Conservation (phyloP, 108 stramenopile species). For the Nitzschia sp. region DNA sequence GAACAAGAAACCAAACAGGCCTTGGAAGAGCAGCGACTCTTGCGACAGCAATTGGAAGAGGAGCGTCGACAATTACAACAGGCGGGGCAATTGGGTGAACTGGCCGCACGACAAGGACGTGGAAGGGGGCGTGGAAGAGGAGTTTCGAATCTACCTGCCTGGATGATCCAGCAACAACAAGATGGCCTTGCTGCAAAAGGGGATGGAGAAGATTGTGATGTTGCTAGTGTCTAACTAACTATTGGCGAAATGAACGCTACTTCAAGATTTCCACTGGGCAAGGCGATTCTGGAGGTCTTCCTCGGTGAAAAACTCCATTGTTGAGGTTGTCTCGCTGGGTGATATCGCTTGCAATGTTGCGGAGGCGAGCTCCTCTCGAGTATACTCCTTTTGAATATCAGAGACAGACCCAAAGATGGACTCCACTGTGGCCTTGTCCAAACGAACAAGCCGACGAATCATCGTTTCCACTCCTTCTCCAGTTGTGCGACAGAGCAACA, state of each 20-base stretch:
- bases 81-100: not conserved
- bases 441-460: conserved; percentile 7
- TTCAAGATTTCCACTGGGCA: too few species aligned
- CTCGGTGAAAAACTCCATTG: too few species aligned
- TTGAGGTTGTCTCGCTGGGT: too few species aligned
- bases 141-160: conserved; percentile 78
- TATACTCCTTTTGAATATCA: too few species aligned
- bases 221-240: too few species aligned
- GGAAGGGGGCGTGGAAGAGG: conserved; percentile 47
- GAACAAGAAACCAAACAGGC: conserved; percentile 53
- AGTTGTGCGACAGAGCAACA: conserved; percentile 1
- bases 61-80: conserved; percentile 51
- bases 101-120: conserved; percentile 37
- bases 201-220: too few species aligned
- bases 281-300: too few species aligned
- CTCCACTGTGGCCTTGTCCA: not conserved
- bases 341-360: too few species aligned
- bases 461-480: conserved; percentile 6
- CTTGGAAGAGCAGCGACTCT: conserved; percentile 52
- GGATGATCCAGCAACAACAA: conserved; percentile 70
- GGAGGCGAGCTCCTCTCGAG: too few species aligned
- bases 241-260: too few species aligned
- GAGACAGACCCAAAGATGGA: too few species aligned
- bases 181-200: not conserved
- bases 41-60: conserved; percentile 56